Conservation (phyloP, 2,329 filamentous ascomycete genomes). For the Raffaelea arxii region DNA sequence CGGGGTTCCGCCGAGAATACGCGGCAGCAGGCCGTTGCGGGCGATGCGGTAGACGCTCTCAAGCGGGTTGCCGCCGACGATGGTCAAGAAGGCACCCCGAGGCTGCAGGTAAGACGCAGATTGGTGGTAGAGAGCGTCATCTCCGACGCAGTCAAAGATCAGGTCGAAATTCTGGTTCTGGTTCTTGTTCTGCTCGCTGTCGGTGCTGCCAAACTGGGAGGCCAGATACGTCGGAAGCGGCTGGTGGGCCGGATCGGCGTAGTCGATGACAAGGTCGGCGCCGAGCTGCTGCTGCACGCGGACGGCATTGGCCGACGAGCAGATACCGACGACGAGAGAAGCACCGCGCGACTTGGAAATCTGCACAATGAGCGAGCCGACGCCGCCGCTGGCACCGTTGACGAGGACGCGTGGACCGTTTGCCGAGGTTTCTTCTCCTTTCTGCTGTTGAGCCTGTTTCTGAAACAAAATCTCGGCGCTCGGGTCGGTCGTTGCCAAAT, state of each 20-base stretch:
- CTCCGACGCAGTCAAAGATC: slow-evolving; percentile 40
- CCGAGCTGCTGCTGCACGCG: slow-evolving; percentile 35
- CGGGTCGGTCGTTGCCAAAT: slow-evolving; percentile 17
- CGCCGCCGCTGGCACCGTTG: slow-evolving; percentile 41
- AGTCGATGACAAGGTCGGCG: slow-evolving; percentile 37
- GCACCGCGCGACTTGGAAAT: slow-evolving; percentile 31
- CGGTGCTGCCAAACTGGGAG: slow-evolving; percentile 16
- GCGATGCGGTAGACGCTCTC: slow-evolving; percentile 20
- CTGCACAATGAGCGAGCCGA: slow-evolving; percentile 37
- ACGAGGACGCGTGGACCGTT: slow-evolving; percentile 30
- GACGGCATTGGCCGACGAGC: slow-evolving; percentile 34
- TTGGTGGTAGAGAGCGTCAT: slow-evolving; percentile 32
- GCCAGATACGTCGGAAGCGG: slow-evolving; percentile 26
- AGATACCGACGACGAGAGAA: slow-evolving; percentile 32
- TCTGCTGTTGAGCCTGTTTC: neutral
- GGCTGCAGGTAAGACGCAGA: slow-evolving; percentile 28
- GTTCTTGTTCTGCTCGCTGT: neutral
- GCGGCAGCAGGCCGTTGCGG: slow-evolving; percentile 21
- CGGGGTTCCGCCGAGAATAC: slow-evolving; percentile 21
- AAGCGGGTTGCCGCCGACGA: slow-evolving; percentile 21
- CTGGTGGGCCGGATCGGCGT: slow-evolving; percentile 18
- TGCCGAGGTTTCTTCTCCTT: slow-evolving; percentile 4
- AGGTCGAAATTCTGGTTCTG: slow-evolving; percentile 26
- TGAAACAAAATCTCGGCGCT: slow-evolving; percentile 7
- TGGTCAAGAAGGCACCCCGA: slow-evolving; percentile 23